Evolutionary conservation across 1,284 basidiomycete genomes (phyloP).

Genomic region (Rhodotorula glutinis): DNA sequence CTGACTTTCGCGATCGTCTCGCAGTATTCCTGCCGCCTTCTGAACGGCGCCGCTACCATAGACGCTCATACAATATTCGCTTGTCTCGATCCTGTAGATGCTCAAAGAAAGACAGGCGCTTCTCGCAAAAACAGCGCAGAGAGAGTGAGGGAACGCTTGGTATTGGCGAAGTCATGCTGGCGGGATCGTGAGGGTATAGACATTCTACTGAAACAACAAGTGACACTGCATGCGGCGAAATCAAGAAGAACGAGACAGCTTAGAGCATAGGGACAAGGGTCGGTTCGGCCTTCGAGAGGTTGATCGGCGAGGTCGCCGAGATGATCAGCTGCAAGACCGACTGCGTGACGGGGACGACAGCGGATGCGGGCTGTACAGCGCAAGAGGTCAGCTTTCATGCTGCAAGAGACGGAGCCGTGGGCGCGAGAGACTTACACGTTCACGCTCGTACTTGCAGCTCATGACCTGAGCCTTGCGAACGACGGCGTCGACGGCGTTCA

Average conservation of each 20-base stretch:
- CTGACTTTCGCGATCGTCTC: too few relatives aligned
- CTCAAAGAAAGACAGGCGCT: too few relatives aligned
- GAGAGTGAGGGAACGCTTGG: not conserved
- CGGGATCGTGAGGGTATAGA: not conserved
- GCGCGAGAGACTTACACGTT: slow-evolving; percentile 60
- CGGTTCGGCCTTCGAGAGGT: slow-evolving; percentile 63
- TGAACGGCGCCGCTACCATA: not conserved
- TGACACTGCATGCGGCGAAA: not conserved
- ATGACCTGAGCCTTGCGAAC: slow-evolving; percentile 81
- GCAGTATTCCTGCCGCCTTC: not conserved
- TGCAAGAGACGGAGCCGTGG: slow-evolving; percentile 2
- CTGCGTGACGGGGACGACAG: slow-evolving; percentile 63
- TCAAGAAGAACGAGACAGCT: not conserved
- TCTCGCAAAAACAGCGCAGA: not conserved
- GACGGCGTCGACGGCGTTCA: slow-evolving; percentile 71
- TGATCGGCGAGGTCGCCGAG: slow-evolving; percentile 55
- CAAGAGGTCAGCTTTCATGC: not conserved
- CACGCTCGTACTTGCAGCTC: slow-evolving; percentile 77
- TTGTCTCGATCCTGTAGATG: too few relatives aligned
- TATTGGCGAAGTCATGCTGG: not conserved
- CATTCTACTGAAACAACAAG: not conserved
- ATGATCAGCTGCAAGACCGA: slow-evolving; percentile 81
- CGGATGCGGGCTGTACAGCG: slow-evolving; percentile 47
- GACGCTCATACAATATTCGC: not conserved
- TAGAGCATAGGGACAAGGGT: slow-evolving; percentile 37